These are phyloP conservation scores for Aspergillus saccharolyticus DNA, from an alignment of 495 filamentous ascomycete species.

Conservation along the genomic window DNA sequence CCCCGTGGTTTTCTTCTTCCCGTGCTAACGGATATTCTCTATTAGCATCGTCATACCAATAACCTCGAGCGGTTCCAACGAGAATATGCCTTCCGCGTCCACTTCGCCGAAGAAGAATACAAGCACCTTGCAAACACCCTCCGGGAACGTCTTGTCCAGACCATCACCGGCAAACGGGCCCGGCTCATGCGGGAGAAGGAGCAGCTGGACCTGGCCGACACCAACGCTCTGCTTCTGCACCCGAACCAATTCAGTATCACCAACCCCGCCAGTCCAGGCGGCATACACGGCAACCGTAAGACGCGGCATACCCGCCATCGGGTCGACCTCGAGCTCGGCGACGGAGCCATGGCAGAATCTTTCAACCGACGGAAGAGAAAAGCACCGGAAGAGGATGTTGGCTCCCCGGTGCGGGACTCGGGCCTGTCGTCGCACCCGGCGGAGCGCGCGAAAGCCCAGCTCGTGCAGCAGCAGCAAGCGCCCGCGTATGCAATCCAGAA, in stretches of 20 bases:
- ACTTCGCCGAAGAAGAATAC: constrained; percentile 79
- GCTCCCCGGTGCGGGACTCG: constrained; percentile 58
- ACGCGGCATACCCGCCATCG: constrained; percentile 79
- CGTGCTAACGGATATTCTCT: constrained; percentile 9
- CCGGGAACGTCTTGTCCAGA: constrained; percentile 77
- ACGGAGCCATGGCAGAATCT: constrained; percentile 48
- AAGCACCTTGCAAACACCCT: constrained; percentile 69
- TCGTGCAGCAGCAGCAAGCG: constrained; percentile 37
- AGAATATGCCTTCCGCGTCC: constrained; percentile 49
- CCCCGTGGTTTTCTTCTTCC: neutral
- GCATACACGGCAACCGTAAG: constrained; percentile 72
- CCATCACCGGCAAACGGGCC: constrained; percentile 66
- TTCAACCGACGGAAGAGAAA: constrained; percentile 77
- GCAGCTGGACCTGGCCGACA: constrained; percentile 78
- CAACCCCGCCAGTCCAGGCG: constrained; percentile 74
- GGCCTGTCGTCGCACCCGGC: constrained; percentile 43
- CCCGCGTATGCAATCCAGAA: constrained; percentile 76
- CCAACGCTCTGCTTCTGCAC: constrained; percentile 80
- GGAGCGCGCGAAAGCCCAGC: constrained; percentile 38
- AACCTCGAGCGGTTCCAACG: constrained; percentile 36
- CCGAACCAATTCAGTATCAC: constrained; percentile 87
- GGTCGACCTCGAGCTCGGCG: constrained; percentile 67
- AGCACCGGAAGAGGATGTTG: constrained; percentile 62
- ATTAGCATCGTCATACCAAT: constrained; percentile 39
- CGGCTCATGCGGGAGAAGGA: constrained; percentile 86